Conservation (phyloP, 345 rosid genomes). For the Melaleuca alternifolia region DNA sequence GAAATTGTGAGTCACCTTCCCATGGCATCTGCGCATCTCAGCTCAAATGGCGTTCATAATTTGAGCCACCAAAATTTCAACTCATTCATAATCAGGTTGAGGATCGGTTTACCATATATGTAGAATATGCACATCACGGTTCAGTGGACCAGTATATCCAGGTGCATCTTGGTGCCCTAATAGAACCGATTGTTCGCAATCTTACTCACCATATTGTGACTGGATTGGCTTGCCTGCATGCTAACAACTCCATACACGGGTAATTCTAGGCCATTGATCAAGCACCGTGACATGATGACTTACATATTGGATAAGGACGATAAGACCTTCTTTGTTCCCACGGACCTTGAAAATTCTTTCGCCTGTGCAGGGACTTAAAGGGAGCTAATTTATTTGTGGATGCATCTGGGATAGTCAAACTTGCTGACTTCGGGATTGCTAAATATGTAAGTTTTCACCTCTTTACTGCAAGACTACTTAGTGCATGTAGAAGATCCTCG, state of each 20-base stretch:
- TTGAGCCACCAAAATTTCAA: background rate
- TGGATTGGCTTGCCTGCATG: conserved; percentile 4
- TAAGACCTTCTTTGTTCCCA: background rate
- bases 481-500: background rate
- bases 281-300: background rate
- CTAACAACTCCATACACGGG: conserved; percentile 1
- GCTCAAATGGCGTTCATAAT: background rate
- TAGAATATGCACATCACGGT: conserved; percentile 4
- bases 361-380: conserved; percentile 1
- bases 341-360: background rate
- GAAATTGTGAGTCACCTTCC: background rate
- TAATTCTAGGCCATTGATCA: background rate
- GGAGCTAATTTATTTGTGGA: conserved; percentile 9
- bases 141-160: conserved; percentile 3
- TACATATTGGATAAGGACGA: background rate
- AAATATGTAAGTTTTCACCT: conserved; percentile 4
- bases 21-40: background rate
- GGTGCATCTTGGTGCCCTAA: background rate
- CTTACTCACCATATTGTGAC: background rate
- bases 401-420: conserved; percentile 1
- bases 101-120: background rate
- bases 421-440: conserved; percentile 14
- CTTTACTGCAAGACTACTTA: background rate
- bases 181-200: background rate
- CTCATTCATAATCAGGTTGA: background rate